phyloP scores from a whole-genome alignment of 208 protist genomes.

The Wallacemonas sp. region DNA sequence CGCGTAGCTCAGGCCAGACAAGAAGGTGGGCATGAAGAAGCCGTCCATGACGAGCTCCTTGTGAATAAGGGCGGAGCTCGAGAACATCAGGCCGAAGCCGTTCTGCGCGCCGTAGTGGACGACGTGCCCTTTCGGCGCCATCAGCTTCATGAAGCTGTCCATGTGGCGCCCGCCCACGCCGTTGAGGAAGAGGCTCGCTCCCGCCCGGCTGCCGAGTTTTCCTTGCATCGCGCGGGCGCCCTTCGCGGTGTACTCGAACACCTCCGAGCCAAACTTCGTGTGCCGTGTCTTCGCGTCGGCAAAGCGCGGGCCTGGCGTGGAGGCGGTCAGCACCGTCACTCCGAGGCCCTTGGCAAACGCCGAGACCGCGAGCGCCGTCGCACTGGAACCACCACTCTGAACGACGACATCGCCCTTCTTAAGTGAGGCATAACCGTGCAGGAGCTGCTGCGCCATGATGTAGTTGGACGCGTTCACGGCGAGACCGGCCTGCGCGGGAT shows the following conservation, averaged over 20 bases:
- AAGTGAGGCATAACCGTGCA: constrained; percentile 53
- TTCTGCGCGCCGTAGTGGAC: constrained; percentile 82
- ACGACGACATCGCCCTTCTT: constrained; percentile 54
- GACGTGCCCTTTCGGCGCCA: constrained; percentile 46
- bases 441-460: constrained; percentile 60
- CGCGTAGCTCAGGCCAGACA: constrained; percentile 32
- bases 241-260: constrained; percentile 68
- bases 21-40: constrained; percentile 56
- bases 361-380: constrained; percentile 66
- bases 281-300: constrained; percentile 51
- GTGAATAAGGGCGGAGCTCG: constrained; percentile 62
- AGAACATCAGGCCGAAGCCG: constrained; percentile 65
- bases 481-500: constrained; percentile 37
- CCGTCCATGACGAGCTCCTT: constrained; percentile 76
- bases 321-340: constrained; percentile 56
- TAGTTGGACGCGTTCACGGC: constrained; percentile 71
- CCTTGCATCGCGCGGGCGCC: constrained; percentile 44
- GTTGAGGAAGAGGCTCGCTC: constrained; percentile 61
- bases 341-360: constrained; percentile 44
- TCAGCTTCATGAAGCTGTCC: constrained; percentile 60
- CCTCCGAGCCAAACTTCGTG: constrained; percentile 38
- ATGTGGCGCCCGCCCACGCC: constrained; percentile 70
- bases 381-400: constrained; percentile 78
- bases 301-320: constrained; percentile 64
- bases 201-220: constrained; percentile 21